Base-by-base conservation (phyloP, 805 yeast species). In the Yamadazyma insecticola region DNA sequence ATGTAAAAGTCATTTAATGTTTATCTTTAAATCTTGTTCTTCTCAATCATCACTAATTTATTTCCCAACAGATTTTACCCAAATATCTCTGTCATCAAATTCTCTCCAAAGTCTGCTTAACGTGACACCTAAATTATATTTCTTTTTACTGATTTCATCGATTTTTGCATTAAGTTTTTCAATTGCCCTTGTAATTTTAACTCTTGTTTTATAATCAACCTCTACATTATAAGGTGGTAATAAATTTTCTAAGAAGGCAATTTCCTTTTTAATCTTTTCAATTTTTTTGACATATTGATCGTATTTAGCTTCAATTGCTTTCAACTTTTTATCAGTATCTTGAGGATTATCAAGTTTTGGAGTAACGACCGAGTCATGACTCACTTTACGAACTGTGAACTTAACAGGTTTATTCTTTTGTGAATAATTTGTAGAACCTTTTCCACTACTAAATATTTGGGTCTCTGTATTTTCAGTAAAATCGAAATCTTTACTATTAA, bases 211-310 rank as follows among this genome's bases (percentile, higher is more conserved):
- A 30, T 64, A 65, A 39, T 65, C 70, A 11, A 64, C 45, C 35
- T 65, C 70, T 16, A 63, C 68, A 33, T 63, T 63, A 40, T 52
- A 60, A 2, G 72, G 72, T 2, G 72, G 72, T 24, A 65, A 58
- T 22, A 64, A 50, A 24, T 55, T 57, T 13, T 51, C 40, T 36
- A 65, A 56, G 36, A 63, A 65, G 11, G 42, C 45, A 14, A 65
- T 55, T 33, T 65, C 72, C 45, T 64, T 63, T 12, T 60, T 47
- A 27, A 65, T 63, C 36, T 64, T 65, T 16, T 34, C 48, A n/a
- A 62, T 55, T 20, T 57, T 47, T 18, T 41, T 41, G 15, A 39
- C 48, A 31, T 54, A 58, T 35, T 45, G 53, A 29, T 63, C 67
- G 36, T 59, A 60, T 39, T 60, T n/a, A n/a, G n/a, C n/a, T n/a